Evolutionary conservation across 2,329 filamentous ascomycete genomes (phyloP), one percentile per base, ranked within the genome.

Genomic region (Cytospora piceae): DNA sequence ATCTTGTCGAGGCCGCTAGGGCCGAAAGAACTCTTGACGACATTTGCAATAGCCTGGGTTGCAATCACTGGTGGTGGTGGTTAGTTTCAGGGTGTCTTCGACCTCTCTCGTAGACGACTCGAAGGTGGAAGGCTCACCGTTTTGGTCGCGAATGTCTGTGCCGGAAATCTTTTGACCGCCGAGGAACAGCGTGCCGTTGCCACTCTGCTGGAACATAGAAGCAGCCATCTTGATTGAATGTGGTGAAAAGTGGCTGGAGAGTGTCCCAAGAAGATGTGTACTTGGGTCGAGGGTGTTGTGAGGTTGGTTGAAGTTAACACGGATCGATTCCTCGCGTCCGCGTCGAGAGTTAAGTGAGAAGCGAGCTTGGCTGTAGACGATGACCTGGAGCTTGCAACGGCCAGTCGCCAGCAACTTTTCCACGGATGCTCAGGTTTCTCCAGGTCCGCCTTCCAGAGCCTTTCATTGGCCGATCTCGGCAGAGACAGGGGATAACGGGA

Each of bases 1-100:
- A 99, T 99, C 87, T 99, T 99, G 79, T 99, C 95, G 71, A 99
- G 86, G 58, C 95, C 95, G 69, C 93, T 97, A 60, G 95, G 95
- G 64, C 95, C 95, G 77, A 99, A 99, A 20, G 95, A 99, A 80
- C 92, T 97, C 84, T 97, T 98, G 79, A 99, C 93, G 67, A 99
- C 94, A 88, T 98, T 99, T 74, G 95, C 91, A 75, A 99, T 98
- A 67, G 94, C 93, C 78, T 97, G 93, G 55, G 95, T 98, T 72
- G 95, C 95, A 72, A 93, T 87, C 58, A 98, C 95, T 94, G 75
- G 32, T 57, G 42, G 42, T 37, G 29, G 49, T 61, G 65, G 63
- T 75, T 61, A 74, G 73, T 31, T 37, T 34, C 34, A 32, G 22
- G 46, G 17, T 57, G 2, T 54, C 49, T 11, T 20, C 12, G 64